Percentiles rank a stretch among this genome's conserved stretches.
Evolutionary conservation across 257 asterid genomes (phyloP).

Genomic region (Nicotiana attenuata): DNA sequence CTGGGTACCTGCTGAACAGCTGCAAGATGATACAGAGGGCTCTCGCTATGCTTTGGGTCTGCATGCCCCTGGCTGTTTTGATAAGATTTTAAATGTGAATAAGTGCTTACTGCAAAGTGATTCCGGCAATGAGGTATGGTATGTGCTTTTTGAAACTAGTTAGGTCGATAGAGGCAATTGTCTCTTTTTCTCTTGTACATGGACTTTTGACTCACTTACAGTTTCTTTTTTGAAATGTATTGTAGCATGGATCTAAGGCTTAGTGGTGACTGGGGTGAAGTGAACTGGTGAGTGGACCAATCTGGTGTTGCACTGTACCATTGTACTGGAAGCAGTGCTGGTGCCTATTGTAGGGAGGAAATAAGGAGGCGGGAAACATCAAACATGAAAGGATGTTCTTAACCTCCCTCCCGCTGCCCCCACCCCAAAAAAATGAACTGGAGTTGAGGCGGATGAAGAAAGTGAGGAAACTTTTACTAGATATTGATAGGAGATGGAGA

Average conservation of each 20-base stretch:
- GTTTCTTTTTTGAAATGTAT: too few species aligned
- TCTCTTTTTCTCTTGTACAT: background rate
- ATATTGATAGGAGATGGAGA: too few species aligned
- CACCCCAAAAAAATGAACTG: background rate
- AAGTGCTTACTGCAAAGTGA: slow-evolving; percentile 85
- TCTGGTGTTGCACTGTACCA: too few species aligned
- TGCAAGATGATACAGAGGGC: slow-evolving; percentile 47
- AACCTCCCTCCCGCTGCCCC: too few species aligned
- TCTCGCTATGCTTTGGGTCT: slow-evolving; percentile 69
- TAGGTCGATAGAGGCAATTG: background rate
- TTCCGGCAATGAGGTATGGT: slow-evolving; percentile 66
- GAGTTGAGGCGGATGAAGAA: background rate
- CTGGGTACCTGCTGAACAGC: slow-evolving; percentile 73
- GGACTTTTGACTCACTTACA: background rate
- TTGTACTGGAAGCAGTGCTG: too few species aligned
- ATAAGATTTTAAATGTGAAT: slow-evolving; percentile 75
- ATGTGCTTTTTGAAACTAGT: background rate
- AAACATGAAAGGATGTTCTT: background rate
- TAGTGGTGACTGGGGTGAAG: too few species aligned
- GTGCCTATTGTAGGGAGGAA: background rate
- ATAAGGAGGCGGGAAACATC: background rate
- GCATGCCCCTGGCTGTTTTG: slow-evolving; percentile 94
- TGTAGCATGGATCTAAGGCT: too few species aligned
- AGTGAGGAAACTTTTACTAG: background rate
- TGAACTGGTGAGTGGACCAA: too few species aligned